Percentiles rank a stretch among this genome's conserved stretches.
Evolutionary conservation across 2,329 filamentous ascomycete genomes (phyloP).

Genomic region (Alternaria incomplexa): DNA sequence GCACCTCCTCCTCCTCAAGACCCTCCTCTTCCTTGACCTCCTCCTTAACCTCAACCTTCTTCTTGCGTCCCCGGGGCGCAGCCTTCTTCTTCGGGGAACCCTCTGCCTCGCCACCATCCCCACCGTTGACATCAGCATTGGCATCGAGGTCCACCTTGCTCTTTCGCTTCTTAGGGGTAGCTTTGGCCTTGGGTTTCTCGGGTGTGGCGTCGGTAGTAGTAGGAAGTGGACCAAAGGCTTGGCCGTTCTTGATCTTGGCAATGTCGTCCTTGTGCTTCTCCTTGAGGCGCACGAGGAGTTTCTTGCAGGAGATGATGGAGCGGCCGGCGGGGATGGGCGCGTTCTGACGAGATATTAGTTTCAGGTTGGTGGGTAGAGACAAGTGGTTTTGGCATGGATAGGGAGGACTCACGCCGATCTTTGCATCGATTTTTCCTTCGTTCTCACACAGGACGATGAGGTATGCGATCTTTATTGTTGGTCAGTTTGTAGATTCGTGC

Average conservation of each 20-base stretch:
- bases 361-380: not conserved
- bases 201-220: not conserved
- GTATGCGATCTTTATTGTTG: too few species aligned
- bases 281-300: conserved; percentile 32
- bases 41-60: conserved; percentile 12
- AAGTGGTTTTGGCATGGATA: too few species aligned
- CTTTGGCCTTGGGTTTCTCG: conserved; percentile 1
- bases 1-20: not conserved
- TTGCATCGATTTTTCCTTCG: conserved; percentile 23
- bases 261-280: conserved; percentile 33
- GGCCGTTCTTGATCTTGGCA: conserved; percentile 22
- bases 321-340: conserved; percentile 33
- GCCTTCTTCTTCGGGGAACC: conserved; percentile 24
- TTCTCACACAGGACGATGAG: conserved; percentile 28
- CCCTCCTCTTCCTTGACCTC: conserved; percentile 3
- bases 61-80: conserved; percentile 12
- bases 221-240: not conserved
- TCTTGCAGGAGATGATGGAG: conserved; percentile 31
- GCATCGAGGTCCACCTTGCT: conserved; percentile 5
- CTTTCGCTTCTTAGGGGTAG: conserved; percentile 26
- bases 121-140: not conserved
- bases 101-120: not conserved
- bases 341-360: conserved; percentile 6
- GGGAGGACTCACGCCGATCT: conserved; percentile 16
- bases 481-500: too few species aligned